phyloP scores from a whole-genome alignment of 371 early-diverging fungal genomes.

The Apophysomyces ossiformis region DNA sequence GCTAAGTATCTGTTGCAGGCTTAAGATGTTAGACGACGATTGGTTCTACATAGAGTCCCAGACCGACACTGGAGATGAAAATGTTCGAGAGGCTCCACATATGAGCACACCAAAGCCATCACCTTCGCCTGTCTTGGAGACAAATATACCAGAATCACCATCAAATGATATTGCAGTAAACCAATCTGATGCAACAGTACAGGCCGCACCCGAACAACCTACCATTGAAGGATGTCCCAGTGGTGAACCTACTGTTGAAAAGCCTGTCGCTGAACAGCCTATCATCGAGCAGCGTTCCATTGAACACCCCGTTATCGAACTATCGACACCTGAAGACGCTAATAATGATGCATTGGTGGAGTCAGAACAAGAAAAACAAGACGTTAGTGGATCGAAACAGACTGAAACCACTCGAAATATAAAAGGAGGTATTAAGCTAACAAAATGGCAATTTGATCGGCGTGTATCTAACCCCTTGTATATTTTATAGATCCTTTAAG shows the following conservation, averaged over 20 bases:
- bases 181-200: slow-evolving; percentile 16
- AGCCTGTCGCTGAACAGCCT: no score
- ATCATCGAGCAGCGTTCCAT: no score
- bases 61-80: slow-evolving; percentile 18
- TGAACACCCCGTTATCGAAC: no score
- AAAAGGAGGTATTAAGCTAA: slow-evolving; percentile 5
- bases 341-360: slow-evolving; percentile 8
- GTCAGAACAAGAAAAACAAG: slow-evolving; percentile 12
- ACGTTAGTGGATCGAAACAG: not conserved
- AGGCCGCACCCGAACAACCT: slow-evolving; percentile 1
- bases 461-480: not conserved
- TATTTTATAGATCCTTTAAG: slow-evolving; percentile 31
- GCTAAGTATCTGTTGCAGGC: slow-evolving; percentile 15
- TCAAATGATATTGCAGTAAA: not conserved
- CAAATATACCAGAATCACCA: not conserved
- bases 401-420: not conserved
- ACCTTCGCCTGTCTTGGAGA: slow-evolving; percentile 26
- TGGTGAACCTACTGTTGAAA: no score
- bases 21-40: slow-evolving; percentile 49
- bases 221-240: no score
- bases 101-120: slow-evolving; percentile 47
- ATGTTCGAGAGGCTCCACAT: slow-evolving; percentile 29
- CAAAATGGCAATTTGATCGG: not conserved
- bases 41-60: slow-evolving; percentile 48
- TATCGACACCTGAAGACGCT: slow-evolving; percentile 1